phyloP scores from a whole-genome alignment of 768 basidiomycete genomes.

The Phaeotremella fagi region DNA sequence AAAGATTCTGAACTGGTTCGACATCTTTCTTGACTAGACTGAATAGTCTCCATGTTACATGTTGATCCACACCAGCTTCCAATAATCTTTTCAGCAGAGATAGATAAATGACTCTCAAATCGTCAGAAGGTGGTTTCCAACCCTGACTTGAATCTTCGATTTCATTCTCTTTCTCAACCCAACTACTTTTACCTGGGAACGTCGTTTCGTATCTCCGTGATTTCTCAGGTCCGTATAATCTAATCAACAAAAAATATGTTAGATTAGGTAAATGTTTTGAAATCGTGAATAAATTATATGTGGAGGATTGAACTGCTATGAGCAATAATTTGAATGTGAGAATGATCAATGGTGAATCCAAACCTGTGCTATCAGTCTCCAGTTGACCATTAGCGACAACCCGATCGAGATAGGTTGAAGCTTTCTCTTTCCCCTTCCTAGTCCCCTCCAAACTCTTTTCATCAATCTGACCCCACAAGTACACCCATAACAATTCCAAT shows the following conservation, averaged over 20 bases:
- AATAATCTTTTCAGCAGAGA: constrained; percentile 30
- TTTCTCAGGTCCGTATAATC: constrained; percentile 19
- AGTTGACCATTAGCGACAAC: constrained; percentile 1
- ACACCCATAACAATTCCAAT: constrained; percentile 24
- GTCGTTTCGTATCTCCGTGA: constrained; percentile 31
- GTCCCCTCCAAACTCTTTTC: background rate
- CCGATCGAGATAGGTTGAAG: background rate
- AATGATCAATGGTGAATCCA: constrained; percentile 8
- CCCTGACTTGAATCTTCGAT: constrained; percentile 6
- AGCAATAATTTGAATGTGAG: constrained; percentile 20
- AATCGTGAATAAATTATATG: constrained; percentile 21
- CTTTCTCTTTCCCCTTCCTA: constrained; percentile 26
- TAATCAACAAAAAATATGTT: constrained; percentile 13
- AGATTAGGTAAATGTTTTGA: constrained; percentile 21
- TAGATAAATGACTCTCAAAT: constrained; percentile 26
- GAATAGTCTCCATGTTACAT: constrained; percentile 35
- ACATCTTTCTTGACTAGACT: constrained; percentile 15
- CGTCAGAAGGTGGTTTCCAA: constrained; percentile 14
- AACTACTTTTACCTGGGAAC: constrained; percentile 28
- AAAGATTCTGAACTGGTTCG: background rate
- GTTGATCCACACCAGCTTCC: constrained; percentile 37
- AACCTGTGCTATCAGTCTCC: constrained; percentile 11
- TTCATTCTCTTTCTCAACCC: constrained; percentile 10
- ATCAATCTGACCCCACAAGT: constrained; percentile 13
- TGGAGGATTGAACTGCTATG: constrained; percentile 20